phyloP scores from a whole-genome alignment of 495 filamentous ascomycete species.

The Aspergillus bertholletiae region DNA sequence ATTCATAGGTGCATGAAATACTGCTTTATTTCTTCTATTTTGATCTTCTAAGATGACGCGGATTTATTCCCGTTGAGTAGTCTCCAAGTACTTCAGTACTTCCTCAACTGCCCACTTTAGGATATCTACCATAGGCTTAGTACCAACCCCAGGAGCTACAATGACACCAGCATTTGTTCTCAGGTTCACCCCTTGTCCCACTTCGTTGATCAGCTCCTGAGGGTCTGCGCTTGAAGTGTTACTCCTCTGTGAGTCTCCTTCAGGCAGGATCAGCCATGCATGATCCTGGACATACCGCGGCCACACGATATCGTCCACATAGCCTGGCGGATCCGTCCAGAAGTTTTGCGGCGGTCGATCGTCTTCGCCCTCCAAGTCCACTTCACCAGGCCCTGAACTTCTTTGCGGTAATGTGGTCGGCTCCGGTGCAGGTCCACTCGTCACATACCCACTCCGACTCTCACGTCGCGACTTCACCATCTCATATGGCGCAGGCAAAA shows the following conservation, averaged over 20 bases:
- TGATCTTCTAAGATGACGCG: no score
- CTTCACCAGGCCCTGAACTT: conserved; percentile 1
- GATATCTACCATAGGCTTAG: conserved; percentile 29
- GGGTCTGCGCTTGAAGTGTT: conserved; percentile 5
- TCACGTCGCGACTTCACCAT: conserved; percentile 65
- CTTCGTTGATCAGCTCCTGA: conserved; percentile 26
- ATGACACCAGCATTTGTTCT: conserved; percentile 34
- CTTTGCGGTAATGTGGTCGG: conserved; percentile 4
- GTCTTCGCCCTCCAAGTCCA: conserved; percentile 37
- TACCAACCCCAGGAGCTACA: conserved; percentile 36
- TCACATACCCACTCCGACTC: conserved; percentile 79
- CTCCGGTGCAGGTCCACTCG: conserved; percentile 50
- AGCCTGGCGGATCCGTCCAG: conserved; percentile 90
- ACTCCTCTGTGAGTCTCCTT: conserved; percentile 51
- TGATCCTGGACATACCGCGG: conserved; percentile 83
- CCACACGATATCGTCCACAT: conserved; percentile 95
- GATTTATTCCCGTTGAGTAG: not conserved
- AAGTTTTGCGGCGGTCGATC: conserved; percentile 64
- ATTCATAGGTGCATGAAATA: not conserved
- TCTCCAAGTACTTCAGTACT: conserved; percentile 25
- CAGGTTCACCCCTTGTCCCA: conserved; percentile 32
- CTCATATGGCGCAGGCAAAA: conserved; percentile 61
- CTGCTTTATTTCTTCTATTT: not conserved
- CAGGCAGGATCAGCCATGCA: conserved; percentile 65
- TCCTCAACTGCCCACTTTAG: conserved; percentile 45